Conservation (phyloP, 2,329 filamentous ascomycete genomes). For the Pseudogymnoascus sp. region DNA sequence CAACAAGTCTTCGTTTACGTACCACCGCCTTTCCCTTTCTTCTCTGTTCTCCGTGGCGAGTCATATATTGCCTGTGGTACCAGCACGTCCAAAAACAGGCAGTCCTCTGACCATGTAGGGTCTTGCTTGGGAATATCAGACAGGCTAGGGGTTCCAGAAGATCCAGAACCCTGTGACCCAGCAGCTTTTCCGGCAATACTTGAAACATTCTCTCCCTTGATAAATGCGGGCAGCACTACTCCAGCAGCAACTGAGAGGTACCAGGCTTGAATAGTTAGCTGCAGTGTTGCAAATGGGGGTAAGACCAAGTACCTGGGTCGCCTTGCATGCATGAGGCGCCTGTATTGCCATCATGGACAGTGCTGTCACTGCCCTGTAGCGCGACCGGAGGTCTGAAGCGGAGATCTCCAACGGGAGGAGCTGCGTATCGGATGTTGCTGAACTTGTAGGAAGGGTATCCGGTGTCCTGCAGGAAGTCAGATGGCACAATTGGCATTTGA, state of each 20-base stretch:
- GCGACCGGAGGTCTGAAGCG: constrained; percentile 37
- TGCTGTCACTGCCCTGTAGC: constrained; percentile 26
- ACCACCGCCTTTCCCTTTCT: neutral
- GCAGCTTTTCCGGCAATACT: neutral
- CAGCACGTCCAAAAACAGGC: constrained; percentile 39
- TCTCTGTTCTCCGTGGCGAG: neutral
- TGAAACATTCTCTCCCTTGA: neutral
- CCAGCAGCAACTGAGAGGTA: neutral
- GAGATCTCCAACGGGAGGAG: constrained; percentile 35
- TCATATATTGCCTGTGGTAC: constrained; percentile 35
- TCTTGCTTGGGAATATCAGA: neutral
- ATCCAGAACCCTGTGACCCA: neutral
- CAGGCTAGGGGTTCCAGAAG: neutral
- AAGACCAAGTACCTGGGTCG: neutral
- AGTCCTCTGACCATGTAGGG: neutral
- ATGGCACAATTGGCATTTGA: neutral
- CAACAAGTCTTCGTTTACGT: neutral
- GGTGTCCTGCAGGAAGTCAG: neutral
- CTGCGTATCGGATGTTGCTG: constrained; percentile 39
- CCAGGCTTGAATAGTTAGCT: neutral
- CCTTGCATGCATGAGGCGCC: neutral
- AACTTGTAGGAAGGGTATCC: constrained; percentile 30
- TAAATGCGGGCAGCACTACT: neutral
- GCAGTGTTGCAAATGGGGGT: neutral
- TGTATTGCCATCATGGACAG: constrained; percentile 27